These are phyloP conservation scores for Polyporus arcularius DNA, from an alignment of 768 basidiomycete genomes.

Conservation along the genomic window DNA sequence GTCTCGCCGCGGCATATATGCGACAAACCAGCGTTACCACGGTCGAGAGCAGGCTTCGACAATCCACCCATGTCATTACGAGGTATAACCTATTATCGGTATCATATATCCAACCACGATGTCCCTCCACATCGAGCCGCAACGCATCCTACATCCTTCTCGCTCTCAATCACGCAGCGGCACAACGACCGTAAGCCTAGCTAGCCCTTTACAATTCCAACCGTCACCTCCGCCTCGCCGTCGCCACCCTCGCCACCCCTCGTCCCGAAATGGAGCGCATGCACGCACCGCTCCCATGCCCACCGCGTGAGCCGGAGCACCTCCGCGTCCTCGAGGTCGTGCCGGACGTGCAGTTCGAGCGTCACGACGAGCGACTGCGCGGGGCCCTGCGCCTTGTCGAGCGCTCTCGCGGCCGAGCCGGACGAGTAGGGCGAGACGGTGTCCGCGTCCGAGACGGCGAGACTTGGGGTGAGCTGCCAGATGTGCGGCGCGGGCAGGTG, in stretches of 20 bases:
- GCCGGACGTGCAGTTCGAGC: constrained; percentile 73
- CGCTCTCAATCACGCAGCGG: no score
- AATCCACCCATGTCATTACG: no score
- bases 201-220: constrained; percentile 56
- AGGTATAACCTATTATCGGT: background rate
- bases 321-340: constrained; percentile 68
- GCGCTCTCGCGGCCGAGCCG: background rate
- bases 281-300: constrained; percentile 69
- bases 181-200: no score
- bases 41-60: no score
- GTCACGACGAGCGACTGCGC: constrained; percentile 67
- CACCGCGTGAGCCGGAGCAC: constrained; percentile 72
- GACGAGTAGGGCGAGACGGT: constrained; percentile 17
- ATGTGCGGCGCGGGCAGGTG: constrained; percentile 86
- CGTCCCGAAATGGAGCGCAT: constrained; percentile 43
- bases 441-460: constrained; percentile 23
- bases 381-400: constrained; percentile 24
- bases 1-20: no score
- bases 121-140: background rate
- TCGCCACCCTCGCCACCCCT: constrained; percentile 30
- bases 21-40: no score
- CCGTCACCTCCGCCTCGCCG: constrained; percentile 60
- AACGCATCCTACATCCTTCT: background rate
- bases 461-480: constrained; percentile 70
- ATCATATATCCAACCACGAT: background rate